phyloP scores from a whole-genome alignment of 305 asterid species.

The Fraxinus baroniana region DNA sequence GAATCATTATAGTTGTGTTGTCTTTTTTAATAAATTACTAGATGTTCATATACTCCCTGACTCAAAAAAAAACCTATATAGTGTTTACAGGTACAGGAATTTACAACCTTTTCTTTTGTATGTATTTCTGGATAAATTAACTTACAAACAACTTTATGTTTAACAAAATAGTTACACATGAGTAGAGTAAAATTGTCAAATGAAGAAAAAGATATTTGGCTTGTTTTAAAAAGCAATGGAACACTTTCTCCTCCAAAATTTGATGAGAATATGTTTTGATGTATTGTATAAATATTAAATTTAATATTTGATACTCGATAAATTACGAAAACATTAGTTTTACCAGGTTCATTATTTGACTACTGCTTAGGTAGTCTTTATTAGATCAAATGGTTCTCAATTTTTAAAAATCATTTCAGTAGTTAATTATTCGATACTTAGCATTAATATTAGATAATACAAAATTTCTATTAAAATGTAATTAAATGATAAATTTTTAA shows the following conservation, averaged over 20 bases:
- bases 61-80: not conserved
- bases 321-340: not conserved
- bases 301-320: not conserved
- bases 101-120: not conserved
- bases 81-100: not conserved
- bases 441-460: not conserved
- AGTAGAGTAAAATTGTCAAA: constrained; percentile 14
- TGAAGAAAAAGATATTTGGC: not conserved
- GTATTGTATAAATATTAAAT: not conserved
- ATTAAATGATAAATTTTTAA: not conserved
- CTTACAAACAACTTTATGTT: not conserved
- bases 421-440: not conserved
- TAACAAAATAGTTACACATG: not conserved
- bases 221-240: not conserved
- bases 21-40: constrained; percentile 6
- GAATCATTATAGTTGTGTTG: not conserved
- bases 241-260: constrained; percentile 21
- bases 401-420: not conserved
- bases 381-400: not conserved
- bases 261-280: not conserved
- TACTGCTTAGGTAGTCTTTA: not conserved
- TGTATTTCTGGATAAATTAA: not conserved
- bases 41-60: not conserved
- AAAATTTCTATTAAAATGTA: not conserved
- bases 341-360: not conserved